Evolutionary conservation across 108 stramenopile genomes (phyloP).

Genomic region (Cyclotella baltica): DNA sequence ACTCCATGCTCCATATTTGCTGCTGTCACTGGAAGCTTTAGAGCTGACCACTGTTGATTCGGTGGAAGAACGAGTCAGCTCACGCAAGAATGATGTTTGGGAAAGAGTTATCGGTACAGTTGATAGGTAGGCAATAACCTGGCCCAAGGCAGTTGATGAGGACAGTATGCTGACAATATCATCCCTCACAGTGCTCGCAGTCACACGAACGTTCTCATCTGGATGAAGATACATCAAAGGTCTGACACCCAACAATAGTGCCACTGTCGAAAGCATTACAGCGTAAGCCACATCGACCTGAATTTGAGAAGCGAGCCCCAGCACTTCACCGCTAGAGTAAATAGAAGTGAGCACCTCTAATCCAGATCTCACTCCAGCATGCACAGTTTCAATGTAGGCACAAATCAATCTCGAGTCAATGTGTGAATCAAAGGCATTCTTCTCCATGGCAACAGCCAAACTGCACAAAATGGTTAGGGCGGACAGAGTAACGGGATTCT

Average conservation of each 20-base stretch:
- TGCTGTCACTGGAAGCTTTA: constrained; percentile 13
- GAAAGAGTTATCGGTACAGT: constrained; percentile 22
- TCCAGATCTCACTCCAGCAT: constrained; percentile 31
- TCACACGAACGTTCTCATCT: constrained; percentile 24
- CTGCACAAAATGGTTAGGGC: constrained; percentile 35
- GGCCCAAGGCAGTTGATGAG: constrained; percentile 45
- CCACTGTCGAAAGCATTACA: constrained; percentile 30
- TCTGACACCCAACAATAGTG: constrained; percentile 27
- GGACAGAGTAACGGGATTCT: constrained; percentile 31
- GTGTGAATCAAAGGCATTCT: constrained; percentile 30
- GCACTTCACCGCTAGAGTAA: constrained; percentile 32
- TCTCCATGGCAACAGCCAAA: constrained; percentile 20
- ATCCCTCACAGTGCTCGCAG: constrained; percentile 31
- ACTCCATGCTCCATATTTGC: constrained; percentile 41
- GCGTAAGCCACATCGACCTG: constrained; percentile 27
- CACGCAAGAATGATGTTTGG: constrained; percentile 27
- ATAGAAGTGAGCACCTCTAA: constrained; percentile 38
- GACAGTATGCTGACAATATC: constrained; percentile 36
- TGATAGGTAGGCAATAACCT: constrained; percentile 43
- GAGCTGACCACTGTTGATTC: constrained; percentile 23
- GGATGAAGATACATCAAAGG: constrained; percentile 44
- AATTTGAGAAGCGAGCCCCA: constrained; percentile 6
- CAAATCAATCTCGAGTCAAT: background rate
- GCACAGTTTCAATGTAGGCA: constrained; percentile 28
- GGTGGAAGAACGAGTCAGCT: constrained; percentile 24